A percentile compares a stretch with the other conserved stretches of the same genome.
These are phyloP conservation scores for Ogataea kodamae DNA, from an alignment of 805 yeast species.

Conservation along the genomic window DNA sequence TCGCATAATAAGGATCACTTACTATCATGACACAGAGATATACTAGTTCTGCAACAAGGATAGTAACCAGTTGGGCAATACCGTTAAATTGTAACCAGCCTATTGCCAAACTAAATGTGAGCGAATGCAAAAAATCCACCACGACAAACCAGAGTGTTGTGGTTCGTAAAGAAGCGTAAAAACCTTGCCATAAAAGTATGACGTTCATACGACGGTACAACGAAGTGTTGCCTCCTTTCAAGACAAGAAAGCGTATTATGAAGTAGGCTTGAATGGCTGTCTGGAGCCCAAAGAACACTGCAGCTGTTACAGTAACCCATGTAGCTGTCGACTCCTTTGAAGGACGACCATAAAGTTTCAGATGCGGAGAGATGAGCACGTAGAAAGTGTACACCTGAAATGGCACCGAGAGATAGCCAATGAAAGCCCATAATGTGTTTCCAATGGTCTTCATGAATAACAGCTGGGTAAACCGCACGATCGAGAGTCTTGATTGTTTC, in stretches of 20 bases:
- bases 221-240: slow-evolving; percentile 20
- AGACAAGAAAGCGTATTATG: slow-evolving; percentile 32
- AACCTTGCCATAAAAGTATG: slow-evolving; percentile 44
- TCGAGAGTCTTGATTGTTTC: slow-evolving; percentile 8
- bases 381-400: slow-evolving; percentile 38
- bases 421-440: slow-evolving; percentile 30
- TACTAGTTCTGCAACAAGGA: slow-evolving; percentile 36
- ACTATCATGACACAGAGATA: slow-evolving; percentile 26
- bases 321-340: slow-evolving; percentile 6
- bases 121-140: slow-evolving; percentile 33
- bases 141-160: slow-evolving; percentile 37
- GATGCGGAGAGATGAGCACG: slow-evolving; percentile 16
- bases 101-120: slow-evolving; percentile 39
- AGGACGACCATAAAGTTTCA: slow-evolving; percentile 23
- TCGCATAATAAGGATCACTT: slow-evolving; percentile 34
- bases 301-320: slow-evolving; percentile 33
- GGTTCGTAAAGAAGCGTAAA: slow-evolving; percentile 44
- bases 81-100: slow-evolving; percentile 45
- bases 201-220: slow-evolving; percentile 42
- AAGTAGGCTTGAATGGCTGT: slow-evolving; percentile 35
- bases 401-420: slow-evolving; percentile 40
- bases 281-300: slow-evolving; percentile 33
- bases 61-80: slow-evolving; percentile 39
- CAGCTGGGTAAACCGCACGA: slow-evolving; percentile 19
- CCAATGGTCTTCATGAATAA: slow-evolving; percentile 34